Base-by-base conservation (phyloP, 208 protist genomes). In the Borovskyia barvae region DNA sequence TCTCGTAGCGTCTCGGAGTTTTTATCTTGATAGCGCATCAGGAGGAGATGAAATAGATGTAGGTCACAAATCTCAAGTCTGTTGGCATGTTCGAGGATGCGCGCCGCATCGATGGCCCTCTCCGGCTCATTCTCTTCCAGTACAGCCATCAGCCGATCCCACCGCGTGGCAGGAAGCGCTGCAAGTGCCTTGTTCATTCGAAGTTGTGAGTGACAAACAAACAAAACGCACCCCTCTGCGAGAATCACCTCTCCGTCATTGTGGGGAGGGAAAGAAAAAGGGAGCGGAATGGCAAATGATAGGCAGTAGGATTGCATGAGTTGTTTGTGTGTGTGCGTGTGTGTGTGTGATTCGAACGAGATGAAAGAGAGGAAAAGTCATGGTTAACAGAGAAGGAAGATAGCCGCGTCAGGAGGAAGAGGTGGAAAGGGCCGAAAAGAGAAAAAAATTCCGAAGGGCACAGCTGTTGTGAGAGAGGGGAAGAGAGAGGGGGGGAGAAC, bases 121-220 rank as follows among this genome's bases (percentile, higher is more conserved):
- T 78, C 72, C 33, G 80, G 72, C 45, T 87, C 72, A 22, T 73
- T 76, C 26, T 57, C 64, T 22, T 82, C 71, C 5, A 87, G 62
- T 25, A 83, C 72, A 0, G 72, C 71, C 3, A 77, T 47, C 20
- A 87, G 57, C 8, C 72, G 72, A 48, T 87, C 80, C 75, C 75
- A 87, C 30, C 80, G 67, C 15, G 72, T 82, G 0, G 72, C 72
- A 1, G 64, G 72, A 14, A 68, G 32, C 22, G 61, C 42, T 12
- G 29, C 35, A 0, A 72, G 14, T 20, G 17, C 6, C 0, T 41
- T 41, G 26, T 64, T 28, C 59, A 42, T 55, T 37, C 40, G 28
- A 33, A 30, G 48, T 11, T 22, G 48, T 9, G 12, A 3, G 2
- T 53, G 47, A 20, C 29, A 39, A 11, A 14, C 45, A 28, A 26